These are phyloP conservation scores for Pistacia vera DNA, from an alignment of 345 rosid genomes.

Conservation along the genomic window DNA sequence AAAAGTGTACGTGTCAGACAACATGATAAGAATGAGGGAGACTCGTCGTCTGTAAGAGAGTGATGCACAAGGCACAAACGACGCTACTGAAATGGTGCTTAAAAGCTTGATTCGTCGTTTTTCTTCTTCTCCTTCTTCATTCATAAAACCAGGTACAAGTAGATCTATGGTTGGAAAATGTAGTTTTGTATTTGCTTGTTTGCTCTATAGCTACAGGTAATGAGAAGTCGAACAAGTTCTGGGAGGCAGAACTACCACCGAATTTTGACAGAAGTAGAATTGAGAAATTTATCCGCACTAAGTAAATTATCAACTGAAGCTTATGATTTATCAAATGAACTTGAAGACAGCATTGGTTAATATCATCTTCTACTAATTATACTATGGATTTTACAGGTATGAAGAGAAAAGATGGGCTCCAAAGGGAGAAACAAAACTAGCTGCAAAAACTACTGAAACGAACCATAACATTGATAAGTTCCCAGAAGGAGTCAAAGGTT, in stretches of 20 bases:
- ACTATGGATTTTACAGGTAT: conserved; percentile 36
- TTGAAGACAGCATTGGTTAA: neutral
- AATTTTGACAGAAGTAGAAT: conserved; percentile 43
- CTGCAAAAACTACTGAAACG: conserved; percentile 20
- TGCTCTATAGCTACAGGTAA: conserved; percentile 52
- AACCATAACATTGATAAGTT: conserved; percentile 24
- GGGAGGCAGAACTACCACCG: conserved; percentile 63
- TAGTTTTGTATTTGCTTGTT: conserved; percentile 9
- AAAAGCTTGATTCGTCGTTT: too few species aligned
- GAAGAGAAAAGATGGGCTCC: conserved; percentile 50
- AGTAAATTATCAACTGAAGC: conserved; percentile 29
- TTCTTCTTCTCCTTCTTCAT: too few species aligned
- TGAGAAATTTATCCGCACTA: conserved; percentile 50
- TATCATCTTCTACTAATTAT: neutral
- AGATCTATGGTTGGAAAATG: too few species aligned
- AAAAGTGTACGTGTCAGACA: neutral
- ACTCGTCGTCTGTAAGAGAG: too few species aligned
- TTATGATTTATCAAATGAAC: neutral
- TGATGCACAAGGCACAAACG: too few species aligned
- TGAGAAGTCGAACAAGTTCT: conserved; percentile 46
- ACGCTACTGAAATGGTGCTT: too few species aligned
- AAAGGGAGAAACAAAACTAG: conserved; percentile 31
- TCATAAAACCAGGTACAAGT: too few species aligned
- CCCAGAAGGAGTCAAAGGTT: conserved; percentile 31
- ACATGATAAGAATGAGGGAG: neutral